These are phyloP conservation scores for Jimgerdemannia flammicorona DNA, from an alignment of 192 early-diverging fungal genomes.

Conservation along the genomic window DNA sequence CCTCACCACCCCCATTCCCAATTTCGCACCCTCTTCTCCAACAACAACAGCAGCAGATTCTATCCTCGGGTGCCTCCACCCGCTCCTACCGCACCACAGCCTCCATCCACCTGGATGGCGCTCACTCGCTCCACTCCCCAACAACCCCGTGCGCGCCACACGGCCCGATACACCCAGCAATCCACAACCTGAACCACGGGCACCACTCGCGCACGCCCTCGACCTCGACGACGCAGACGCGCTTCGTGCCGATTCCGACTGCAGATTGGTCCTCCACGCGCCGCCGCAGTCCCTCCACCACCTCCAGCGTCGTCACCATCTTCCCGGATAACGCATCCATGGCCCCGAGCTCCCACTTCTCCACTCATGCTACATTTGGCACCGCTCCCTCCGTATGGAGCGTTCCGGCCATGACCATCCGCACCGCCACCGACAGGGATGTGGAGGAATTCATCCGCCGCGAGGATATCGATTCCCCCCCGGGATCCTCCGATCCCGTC, in stretches of 20 bases:
- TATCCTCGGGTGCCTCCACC: background rate
- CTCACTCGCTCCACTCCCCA: background rate
- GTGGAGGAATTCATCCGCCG: background rate
- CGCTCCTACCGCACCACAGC: background rate
- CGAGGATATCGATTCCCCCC: background rate
- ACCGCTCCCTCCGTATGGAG: background rate
- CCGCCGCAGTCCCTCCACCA: background rate
- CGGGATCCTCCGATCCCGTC: background rate
- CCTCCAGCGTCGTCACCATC: background rate
- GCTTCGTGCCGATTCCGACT: background rate
- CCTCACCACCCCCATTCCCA: no score
- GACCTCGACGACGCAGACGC: background rate
- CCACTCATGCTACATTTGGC: conserved; percentile 3
- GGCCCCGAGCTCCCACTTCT: conserved; percentile 1
- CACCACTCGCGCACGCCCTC: background rate
- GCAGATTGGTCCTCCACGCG: background rate
- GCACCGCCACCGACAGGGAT: background rate
- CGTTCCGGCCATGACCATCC: background rate
- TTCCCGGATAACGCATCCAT: background rate
- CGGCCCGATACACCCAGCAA: background rate
- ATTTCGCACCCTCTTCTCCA: background rate
- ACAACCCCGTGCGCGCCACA: background rate
- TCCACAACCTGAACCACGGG: background rate
- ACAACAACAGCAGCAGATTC: background rate
- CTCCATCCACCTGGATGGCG: background rate